A percentile compares a stretch with the other conserved stretches of the same genome.
Conservation (phyloP, 805 yeast species). For the Teunomyces gatunensis region DNA sequence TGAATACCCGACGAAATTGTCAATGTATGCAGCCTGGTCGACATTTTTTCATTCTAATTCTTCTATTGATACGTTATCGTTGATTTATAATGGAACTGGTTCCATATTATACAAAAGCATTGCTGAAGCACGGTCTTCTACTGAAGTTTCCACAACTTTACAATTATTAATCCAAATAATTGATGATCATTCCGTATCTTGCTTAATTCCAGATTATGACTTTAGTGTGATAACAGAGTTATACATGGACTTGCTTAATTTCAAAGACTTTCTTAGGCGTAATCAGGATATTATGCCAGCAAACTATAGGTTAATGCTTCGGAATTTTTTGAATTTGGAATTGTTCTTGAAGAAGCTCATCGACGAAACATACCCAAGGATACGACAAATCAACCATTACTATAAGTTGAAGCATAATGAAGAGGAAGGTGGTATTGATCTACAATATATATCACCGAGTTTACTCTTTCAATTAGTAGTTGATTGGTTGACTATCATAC, state of each 20-base stretch:
- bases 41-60: conserved; percentile 32
- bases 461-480: conserved; percentile 31
- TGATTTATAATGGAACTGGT: conserved; percentile 35
- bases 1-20: conserved; percentile 37
- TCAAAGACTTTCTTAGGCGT: conserved; percentile 22
- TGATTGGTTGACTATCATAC: conserved; percentile 36
- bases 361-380: conserved; percentile 24
- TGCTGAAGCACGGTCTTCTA: conserved; percentile 15
- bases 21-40: conserved; percentile 36
- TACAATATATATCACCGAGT: conserved; percentile 26
- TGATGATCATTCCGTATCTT: conserved; percentile 19
- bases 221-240: conserved; percentile 28
- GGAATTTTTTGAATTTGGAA: conserved; percentile 25
- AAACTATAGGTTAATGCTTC: conserved; percentile 7
- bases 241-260: conserved; percentile 20
- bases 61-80: conserved; percentile 28
- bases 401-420: conserved; percentile 17
- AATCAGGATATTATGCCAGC: conserved; percentile 8
- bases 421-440: conserved; percentile 13
- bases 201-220: conserved; percentile 33
- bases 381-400: conserved; percentile 22
- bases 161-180: conserved; percentile 18
- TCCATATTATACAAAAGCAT: conserved; percentile 26
- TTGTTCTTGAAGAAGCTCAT: conserved; percentile 26
- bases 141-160: conserved; percentile 20